A percentile compares a stretch with the other conserved stretches of the same genome.
Conservation (phyloP, 2,329 filamentous ascomycete genomes). For the Phoma sp. region DNA sequence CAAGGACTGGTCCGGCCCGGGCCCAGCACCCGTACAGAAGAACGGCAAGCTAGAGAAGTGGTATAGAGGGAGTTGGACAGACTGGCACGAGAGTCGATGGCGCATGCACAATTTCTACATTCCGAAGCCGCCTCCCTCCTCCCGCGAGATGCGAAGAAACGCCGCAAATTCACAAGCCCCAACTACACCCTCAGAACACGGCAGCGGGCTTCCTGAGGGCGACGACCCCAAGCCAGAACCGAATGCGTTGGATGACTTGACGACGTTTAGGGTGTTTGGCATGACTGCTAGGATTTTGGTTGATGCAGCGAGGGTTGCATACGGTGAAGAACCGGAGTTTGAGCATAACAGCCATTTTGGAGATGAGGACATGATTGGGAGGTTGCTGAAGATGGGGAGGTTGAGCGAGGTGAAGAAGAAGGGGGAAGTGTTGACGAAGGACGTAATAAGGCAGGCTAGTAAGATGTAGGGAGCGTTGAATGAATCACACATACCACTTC, state of each 20-base stretch:
- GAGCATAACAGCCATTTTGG: conserved; percentile 73
- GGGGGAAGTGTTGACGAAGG: conserved; percentile 61
- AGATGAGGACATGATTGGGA: conserved; percentile 70
- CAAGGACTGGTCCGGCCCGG: conserved; percentile 56
- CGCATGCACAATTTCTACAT: conserved; percentile 92
- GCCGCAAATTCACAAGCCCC: conserved; percentile 1
- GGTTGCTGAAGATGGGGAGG: conserved; percentile 63
- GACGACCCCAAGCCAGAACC: conserved; percentile 48
- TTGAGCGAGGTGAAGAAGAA: conserved; percentile 60
- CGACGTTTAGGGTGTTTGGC: conserved; percentile 85
- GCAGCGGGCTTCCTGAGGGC: conserved; percentile 18
- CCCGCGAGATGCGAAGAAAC: conserved; percentile 16
- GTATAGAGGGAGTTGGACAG: conserved; percentile 85
- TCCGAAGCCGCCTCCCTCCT: conserved; percentile 54
- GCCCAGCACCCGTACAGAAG: conserved; percentile 50
- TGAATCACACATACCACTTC: too few relatives aligned
- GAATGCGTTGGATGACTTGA: conserved; percentile 49
- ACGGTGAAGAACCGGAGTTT: conserved; percentile 82
- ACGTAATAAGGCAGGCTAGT: conserved; percentile 59
- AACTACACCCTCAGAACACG: background rate
- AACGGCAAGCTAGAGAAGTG: conserved; percentile 65
- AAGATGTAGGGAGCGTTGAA: conserved; percentile 51
- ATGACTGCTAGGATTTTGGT: conserved; percentile 93
- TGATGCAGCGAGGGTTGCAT: conserved; percentile 85
- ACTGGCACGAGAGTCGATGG: conserved; percentile 83